These are phyloP conservation scores for Ustilago esculenta DNA, from an alignment of 1,284 basidiomycete genomes.

Conservation along the genomic window DNA sequence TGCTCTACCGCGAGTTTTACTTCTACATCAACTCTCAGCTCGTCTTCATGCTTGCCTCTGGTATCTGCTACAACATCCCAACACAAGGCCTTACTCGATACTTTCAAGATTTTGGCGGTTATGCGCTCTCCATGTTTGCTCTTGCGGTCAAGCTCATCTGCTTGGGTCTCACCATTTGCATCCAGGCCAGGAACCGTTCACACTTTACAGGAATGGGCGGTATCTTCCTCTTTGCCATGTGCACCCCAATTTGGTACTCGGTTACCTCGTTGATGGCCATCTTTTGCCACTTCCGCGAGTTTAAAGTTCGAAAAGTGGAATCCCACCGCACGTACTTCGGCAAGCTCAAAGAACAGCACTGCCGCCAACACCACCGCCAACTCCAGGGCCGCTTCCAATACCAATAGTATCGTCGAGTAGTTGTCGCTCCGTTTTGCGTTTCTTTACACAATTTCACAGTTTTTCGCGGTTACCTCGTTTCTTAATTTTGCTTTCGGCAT, in stretches of 20 bases:
- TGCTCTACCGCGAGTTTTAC: conserved; percentile 56
- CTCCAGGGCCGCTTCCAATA: conserved; percentile 21
- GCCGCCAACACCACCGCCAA: conserved; percentile 10
- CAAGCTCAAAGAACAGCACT: conserved; percentile 28
- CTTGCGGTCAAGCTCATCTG: conserved; percentile 53
- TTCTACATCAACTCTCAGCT: conserved; percentile 58
- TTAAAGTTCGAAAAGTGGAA: conserved; percentile 59
- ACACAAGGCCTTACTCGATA: conserved; percentile 34
- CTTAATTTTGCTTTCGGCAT: too few relatives aligned
- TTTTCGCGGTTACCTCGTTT: too few relatives aligned
- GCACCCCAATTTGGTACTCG: conserved; percentile 54
- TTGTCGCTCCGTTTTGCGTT: background rate
- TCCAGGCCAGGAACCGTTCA: conserved; percentile 49
- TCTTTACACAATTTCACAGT: background rate
- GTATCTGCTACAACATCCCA: conserved; percentile 48
- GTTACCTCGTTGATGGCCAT: conserved; percentile 50
- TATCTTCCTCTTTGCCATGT: conserved; percentile 44
- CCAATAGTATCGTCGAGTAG: conserved; percentile 13
- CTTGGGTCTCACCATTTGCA: conserved; percentile 41
- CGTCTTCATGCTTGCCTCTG: conserved; percentile 43
- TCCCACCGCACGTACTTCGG: conserved; percentile 37
- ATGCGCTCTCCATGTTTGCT: conserved; percentile 41
- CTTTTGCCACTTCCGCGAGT: conserved; percentile 57
- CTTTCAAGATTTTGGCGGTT: conserved; percentile 53
- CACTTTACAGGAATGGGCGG: conserved; percentile 47